phyloP scores from a whole-genome alignment of 129 eudicot species.

The Glebionis coronaria region DNA sequence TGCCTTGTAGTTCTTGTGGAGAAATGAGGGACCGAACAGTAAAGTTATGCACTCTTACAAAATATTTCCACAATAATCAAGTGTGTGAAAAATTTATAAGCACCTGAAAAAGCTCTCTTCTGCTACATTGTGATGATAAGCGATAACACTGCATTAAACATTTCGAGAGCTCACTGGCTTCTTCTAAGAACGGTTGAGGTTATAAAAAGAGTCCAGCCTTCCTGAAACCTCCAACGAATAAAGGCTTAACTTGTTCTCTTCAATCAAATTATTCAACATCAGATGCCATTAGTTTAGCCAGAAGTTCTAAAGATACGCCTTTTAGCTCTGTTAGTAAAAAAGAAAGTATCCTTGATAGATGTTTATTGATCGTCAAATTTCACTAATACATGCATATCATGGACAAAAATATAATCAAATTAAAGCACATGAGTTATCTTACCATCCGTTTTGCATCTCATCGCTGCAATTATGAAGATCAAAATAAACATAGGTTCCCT shows the following conservation, averaged over 20 bases:
- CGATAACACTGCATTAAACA: conserved; percentile 94
- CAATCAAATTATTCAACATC: conserved; percentile 61
- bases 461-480: conserved; percentile 71
- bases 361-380: too few species aligned
- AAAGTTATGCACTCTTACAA: background rate
- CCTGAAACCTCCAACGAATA: conserved; percentile 60
- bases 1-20: too few species aligned
- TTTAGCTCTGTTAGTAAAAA: too few species aligned
- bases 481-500: too few species aligned
- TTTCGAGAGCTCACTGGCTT: conserved; percentile 76
- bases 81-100: conserved; percentile 13
- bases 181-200: conserved; percentile 61
- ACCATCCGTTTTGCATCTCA: conserved; percentile 94
- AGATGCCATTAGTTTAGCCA: conserved; percentile 44
- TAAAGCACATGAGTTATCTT: conserved; percentile 23
- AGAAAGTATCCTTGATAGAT: too few species aligned
- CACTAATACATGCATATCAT: too few species aligned
- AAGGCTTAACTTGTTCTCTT: conserved; percentile 58
- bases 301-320: too few species aligned
- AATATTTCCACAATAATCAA: background rate
- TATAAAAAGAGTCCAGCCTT: conserved; percentile 72
- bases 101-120: conserved; percentile 92
- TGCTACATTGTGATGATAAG: conserved; percentile 77
- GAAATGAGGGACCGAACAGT: too few species aligned
- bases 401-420: too few species aligned